Evolutionary conservation across 139 green algal species (phyloP), one percentile per base, ranked within the genome.

Genomic region (Pedinophyceae sp.): DNA sequence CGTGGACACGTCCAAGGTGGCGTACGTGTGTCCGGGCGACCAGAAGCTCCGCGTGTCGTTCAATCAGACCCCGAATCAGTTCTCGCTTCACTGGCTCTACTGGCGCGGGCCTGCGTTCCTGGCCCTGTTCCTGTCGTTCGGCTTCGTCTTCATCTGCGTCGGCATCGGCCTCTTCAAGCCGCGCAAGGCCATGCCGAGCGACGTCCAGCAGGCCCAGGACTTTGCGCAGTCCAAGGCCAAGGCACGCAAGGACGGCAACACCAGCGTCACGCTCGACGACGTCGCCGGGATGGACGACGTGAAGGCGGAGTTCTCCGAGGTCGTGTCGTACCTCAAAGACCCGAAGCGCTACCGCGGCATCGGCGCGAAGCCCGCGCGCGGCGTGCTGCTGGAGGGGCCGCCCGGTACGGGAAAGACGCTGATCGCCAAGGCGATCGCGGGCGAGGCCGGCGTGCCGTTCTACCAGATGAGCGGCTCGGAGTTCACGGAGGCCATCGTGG

Each of bases 401-500:
- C 85, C 85, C 2, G 83, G 83, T 18, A 84, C 77, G 2, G 89
- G 91, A 48, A 95, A 95, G 69, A 93, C 86, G 4, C 68, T 94
- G 2, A 71, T 94, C 52, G 86, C 86, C 47, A 95, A 95, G 70
- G 89, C 89, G 0, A 79, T 97, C 34, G 89, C 87, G 38, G 87
- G 83, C 2, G 86, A 93, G 67, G 82, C 77, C 1, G 68, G 65
- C 27, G 81, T 94, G 27, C 79, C 82, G n/a, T 94, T 94, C 66
- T 94, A 81, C 69, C 67, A 81, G 61, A 97, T 97, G 84, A 68
- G 68, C 13, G 91, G 90, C 39, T 88, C 77, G 19, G 90, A 98
- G 83, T 98, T 98, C 73, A 86, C 93, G 30, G 89, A 98, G 68
- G 77, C 82, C 25, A 95, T 97, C 50, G 87, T 98, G 54, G 91